Evolutionary conservation across 2,329 filamentous ascomycete species (phyloP).

Genomic region (Eutypa lata): DNA sequence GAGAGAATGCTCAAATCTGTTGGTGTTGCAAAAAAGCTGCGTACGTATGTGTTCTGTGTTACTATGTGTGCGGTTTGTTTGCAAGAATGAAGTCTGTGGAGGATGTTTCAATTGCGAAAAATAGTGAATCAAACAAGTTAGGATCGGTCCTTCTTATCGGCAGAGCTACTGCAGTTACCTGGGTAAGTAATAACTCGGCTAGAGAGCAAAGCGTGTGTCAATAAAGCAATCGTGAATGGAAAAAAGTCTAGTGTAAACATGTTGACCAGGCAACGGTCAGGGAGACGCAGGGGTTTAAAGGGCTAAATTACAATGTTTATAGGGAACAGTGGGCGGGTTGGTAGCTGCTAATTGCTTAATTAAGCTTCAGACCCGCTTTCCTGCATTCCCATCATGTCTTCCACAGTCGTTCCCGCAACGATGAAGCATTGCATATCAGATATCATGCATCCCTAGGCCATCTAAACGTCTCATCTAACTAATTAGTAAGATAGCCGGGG

Average conservation of each 20-base stretch:
- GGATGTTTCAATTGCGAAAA: neutral
- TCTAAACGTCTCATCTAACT: neutral
- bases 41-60: no score
- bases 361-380: neutral
- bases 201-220: neutral
- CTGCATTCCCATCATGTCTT: slow-evolving; percentile 11
- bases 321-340: neutral
- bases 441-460: no score
- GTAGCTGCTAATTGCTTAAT: neutral
- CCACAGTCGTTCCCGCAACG: slow-evolving; percentile 17
- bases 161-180: neutral
- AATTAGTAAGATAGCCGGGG: neutral
- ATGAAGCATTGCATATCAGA: slow-evolving; percentile 11
- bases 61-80: no score
- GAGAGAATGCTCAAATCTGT: no score
- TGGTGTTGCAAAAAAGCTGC: no score
- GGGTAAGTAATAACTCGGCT: neutral
- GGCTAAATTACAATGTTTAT: neutral
- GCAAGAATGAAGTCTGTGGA: neutral
- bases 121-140: neutral
- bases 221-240: neutral
- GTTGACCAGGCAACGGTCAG: slow-evolving; percentile 20
- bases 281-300: neutral
- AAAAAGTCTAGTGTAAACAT: slow-evolving; percentile 3
- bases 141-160: neutral